phyloP scores from a whole-genome alignment of 208 protist species.

The Trypanosoma conorhini region DNA sequence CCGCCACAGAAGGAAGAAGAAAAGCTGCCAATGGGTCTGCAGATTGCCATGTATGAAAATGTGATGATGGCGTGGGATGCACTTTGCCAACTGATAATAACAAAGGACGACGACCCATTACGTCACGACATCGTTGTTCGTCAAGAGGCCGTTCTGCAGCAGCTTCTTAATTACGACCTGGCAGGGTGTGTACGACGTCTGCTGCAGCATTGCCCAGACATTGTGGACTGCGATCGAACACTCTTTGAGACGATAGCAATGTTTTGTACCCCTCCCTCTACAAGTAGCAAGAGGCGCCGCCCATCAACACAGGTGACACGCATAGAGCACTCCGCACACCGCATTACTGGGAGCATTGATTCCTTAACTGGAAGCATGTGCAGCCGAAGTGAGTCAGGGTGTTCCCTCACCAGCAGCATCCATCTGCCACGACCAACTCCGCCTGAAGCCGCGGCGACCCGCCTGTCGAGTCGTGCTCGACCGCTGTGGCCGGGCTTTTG shows the following conservation, averaged over 20 bases:
- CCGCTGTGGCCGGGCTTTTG: slow-evolving; percentile 8
- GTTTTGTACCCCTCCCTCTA: slow-evolving; percentile 17
- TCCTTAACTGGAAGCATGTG: background rate
- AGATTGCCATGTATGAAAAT: slow-evolving; percentile 80
- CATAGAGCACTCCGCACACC: background rate
- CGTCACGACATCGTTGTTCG: background rate
- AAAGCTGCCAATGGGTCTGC: slow-evolving; percentile 3
- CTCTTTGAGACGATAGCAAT: slow-evolving; percentile 16
- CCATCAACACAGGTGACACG: background rate
- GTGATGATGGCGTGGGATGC: slow-evolving; percentile 37
- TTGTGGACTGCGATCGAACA: slow-evolving; percentile 13
- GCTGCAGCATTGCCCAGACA: slow-evolving; percentile 7
- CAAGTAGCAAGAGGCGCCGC: background rate
- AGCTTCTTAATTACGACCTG: slow-evolving; percentile 32
- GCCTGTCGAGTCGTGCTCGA: background rate
- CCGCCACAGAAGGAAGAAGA: background rate
- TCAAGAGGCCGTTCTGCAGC: slow-evolving; percentile 33
- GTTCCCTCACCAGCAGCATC: background rate
- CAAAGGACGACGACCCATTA: background rate
- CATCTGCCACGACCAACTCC: background rate
- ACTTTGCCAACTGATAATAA: slow-evolving; percentile 1
- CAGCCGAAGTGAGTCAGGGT: background rate
- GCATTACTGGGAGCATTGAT: background rate
- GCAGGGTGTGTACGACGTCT: slow-evolving; percentile 18
- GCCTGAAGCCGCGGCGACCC: background rate